Base-by-base conservation (phyloP, 257 asterid genomes). In the Ocimum tenuiflorum region DNA sequence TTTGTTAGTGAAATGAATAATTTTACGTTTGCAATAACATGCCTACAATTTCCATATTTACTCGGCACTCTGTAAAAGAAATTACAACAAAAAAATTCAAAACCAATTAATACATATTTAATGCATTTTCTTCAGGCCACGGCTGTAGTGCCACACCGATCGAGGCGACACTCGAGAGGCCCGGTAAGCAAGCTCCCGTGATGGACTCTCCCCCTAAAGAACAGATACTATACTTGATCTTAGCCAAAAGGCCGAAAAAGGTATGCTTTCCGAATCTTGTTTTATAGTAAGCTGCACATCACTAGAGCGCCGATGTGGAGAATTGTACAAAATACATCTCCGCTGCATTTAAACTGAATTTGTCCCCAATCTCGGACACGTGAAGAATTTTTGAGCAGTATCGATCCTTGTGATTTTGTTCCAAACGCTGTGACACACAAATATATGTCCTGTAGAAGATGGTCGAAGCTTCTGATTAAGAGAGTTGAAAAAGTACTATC, bases 161-260 rank as follows among this genome's bases (percentile, higher is more conserved):
- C 68, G 1, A 27, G 43, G 62, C 68, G 53, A 58, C 73, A 43
- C 67, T 11, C 31, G 43, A 57, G 60, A 48, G n/a, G 43, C 60
- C 72, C 73, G 29, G 9, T 31, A 42, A 58, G 67, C 67, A 69
- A 69, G 73, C 73, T 47, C 0, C 51, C 20, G 7, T 31, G 1
- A 1, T 5, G 60, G 18, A 41, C 33, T 36, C 62, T 55, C 67
- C 67, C 60, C 67, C 22, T 6, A 11, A 43, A 60, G 66, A 85
- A 85, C 87, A 86, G 79, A 88, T 86, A 82, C 87, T 82, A 84
- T 88, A 86, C 91, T 82, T 78, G 87, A 86, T 80, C 87, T 86
- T 83, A 81, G 87, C 88, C 95, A 88, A 88, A 83, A 84, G 96
- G 95, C 90, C 91, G 91, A 86, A 95, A 84, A 86, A 88, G 84